A percentile compares a stretch with the other conserved stretches of the same genome.
These are phyloP conservation scores for Russula foetens DNA, from an alignment of 768 basidiomycete genomes.

Conservation along the genomic window DNA sequence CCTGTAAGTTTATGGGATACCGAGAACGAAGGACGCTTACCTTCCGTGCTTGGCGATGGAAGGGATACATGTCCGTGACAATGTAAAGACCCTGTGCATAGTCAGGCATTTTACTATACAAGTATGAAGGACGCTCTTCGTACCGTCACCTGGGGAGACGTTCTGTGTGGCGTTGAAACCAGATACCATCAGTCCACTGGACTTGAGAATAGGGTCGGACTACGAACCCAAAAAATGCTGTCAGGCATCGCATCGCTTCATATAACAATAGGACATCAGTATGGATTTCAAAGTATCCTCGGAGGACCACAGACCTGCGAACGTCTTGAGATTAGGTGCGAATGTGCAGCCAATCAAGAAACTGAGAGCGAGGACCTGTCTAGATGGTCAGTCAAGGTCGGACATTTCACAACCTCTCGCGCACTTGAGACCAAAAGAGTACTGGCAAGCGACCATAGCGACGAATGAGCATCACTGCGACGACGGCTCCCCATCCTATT, in stretches of 20 bases:
- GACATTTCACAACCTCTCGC: not conserved
- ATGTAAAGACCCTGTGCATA: constrained; percentile 43
- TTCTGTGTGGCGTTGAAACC: constrained; percentile 25
- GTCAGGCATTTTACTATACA: not conserved
- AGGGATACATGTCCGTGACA: constrained; percentile 57
- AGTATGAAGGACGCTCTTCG: not conserved
- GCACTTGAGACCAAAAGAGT: constrained; percentile 64
- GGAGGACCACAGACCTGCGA: constrained; percentile 39
- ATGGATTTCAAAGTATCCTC: constrained; percentile 2
- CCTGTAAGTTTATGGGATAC: not conserved
- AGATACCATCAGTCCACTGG: not conserved
- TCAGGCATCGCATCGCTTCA: constrained; percentile 50
- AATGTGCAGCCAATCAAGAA: constrained; percentile 55
- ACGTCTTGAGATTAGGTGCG: constrained; percentile 47
- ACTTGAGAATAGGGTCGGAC: not conserved
- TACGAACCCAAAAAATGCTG: constrained; percentile 46
- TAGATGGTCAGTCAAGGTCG: not conserved
- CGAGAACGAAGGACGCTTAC: constrained; percentile 24
- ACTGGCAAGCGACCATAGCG: constrained; percentile 59
- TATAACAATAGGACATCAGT: not conserved
- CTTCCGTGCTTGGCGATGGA: constrained; percentile 62
- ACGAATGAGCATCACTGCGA: constrained; percentile 57
- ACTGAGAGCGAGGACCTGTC: constrained; percentile 44
- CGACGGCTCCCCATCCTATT: constrained; percentile 51
- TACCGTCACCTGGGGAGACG: constrained; percentile 54